Conservation (phyloP, 371 early-diverging fungal species). For the Hamiltosporidium tvaerminnensis region DNA sequence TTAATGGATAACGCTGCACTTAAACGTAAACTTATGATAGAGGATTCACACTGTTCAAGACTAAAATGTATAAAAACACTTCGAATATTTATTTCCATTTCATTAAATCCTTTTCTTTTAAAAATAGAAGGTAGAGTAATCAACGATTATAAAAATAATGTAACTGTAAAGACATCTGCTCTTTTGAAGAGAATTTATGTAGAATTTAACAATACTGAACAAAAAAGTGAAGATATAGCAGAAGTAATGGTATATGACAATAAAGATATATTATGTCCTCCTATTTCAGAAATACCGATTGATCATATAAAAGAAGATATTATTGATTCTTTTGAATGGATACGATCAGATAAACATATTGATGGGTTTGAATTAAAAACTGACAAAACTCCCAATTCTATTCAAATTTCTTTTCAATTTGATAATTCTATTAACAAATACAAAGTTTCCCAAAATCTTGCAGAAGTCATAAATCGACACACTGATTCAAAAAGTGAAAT, state of each 20-base stretch:
- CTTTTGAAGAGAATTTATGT: slow-evolving; percentile 32
- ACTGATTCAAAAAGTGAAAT: slow-evolving; percentile 32
- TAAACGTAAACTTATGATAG: slow-evolving; percentile 40
- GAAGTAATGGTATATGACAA: background rate
- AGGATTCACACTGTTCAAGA: slow-evolving; percentile 49
- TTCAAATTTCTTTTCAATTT: slow-evolving; percentile 20
- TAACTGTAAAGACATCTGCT: slow-evolving; percentile 15
- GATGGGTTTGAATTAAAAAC: slow-evolving; percentile 23
- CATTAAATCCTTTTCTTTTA: slow-evolving; percentile 19
- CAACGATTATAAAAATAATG: slow-evolving; percentile 27
- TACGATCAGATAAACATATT: slow-evolving; percentile 1
- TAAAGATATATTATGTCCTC: background rate
- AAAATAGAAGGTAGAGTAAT: slow-evolving; percentile 39
- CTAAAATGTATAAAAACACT: slow-evolving; percentile 45
- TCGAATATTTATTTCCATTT: slow-evolving; percentile 23
- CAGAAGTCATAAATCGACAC: slow-evolving; percentile 8
- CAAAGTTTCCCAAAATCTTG: slow-evolving; percentile 15
- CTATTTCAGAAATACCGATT: background rate
- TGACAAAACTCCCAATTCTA: background rate
- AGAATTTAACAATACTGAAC: background rate
- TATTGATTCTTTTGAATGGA: slow-evolving; percentile 34
- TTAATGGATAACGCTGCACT: slow-evolving; percentile 35
- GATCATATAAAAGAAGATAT: background rate
- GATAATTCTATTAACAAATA: slow-evolving; percentile 23
- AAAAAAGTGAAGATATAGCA: background rate